Percentiles rank a stretch among this genome's conserved stretches.
These are phyloP conservation scores for Madurella fahalii DNA, from an alignment of 2,329 filamentous ascomycete species.

Conservation along the genomic window DNA sequence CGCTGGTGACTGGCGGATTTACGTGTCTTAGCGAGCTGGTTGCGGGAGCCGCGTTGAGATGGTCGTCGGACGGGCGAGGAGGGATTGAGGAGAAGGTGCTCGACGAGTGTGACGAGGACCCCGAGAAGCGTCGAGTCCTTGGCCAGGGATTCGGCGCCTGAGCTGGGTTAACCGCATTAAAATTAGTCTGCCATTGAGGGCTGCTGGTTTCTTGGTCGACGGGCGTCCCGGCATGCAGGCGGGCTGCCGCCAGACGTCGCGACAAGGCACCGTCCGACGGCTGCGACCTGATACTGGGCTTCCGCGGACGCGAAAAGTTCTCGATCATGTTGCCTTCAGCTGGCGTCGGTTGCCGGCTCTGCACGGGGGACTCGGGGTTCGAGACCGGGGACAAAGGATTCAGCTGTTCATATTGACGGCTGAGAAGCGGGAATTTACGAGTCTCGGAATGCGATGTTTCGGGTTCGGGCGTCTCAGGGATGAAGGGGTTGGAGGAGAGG, in stretches of 20 bases:
- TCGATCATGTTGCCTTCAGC: constrained; percentile 38
- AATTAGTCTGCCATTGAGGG: constrained; percentile 13
- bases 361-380: constrained; percentile 29
- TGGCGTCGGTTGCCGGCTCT: constrained; percentile 27
- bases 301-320: constrained; percentile 59
- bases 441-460: constrained; percentile 9
- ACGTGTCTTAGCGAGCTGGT: constrained; percentile 13
- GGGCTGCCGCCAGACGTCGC: constrained; percentile 16
- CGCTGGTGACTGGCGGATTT: constrained; percentile 2
- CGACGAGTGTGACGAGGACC: constrained; percentile 45
- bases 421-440: constrained; percentile 23
- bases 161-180: background rate
- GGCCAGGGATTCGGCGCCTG: constrained; percentile 34
- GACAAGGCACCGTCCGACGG: constrained; percentile 21
- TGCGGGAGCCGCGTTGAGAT: constrained; percentile 20
- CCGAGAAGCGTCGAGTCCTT: constrained; percentile 40
- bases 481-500: constrained; percentile 33
- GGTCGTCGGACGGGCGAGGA: constrained; percentile 39
- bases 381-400: constrained; percentile 25
- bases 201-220: constrained; percentile 24
- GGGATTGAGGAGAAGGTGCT: constrained; percentile 44
- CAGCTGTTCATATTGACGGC: constrained; percentile 20
- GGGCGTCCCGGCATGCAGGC: constrained; percentile 19
- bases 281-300: constrained; percentile 40
- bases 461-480: constrained; percentile 26